phyloP scores from a whole-genome alignment of 257 asterid species.

The Gentiana straminea region DNA sequence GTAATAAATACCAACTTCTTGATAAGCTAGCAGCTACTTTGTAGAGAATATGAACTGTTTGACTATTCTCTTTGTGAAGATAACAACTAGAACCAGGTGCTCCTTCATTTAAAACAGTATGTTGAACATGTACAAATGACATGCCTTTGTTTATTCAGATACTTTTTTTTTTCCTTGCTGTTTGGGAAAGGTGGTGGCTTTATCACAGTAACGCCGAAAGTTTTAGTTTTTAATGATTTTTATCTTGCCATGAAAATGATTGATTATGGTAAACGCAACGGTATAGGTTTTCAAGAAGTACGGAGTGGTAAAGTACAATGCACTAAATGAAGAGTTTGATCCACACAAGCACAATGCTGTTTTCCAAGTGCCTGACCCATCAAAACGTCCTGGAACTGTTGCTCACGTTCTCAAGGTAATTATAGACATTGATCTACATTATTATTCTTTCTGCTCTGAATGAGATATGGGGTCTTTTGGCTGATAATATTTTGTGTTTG shows the following conservation, averaged over 20 bases:
- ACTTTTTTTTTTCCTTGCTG: too few relatives aligned
- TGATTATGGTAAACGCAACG: background rate
- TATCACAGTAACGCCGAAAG: background rate
- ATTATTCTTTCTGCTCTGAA: too few relatives aligned
- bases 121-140: too few relatives aligned
- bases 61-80: too few relatives aligned
- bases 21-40: too few relatives aligned
- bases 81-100: too few relatives aligned
- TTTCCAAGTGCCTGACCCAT: constrained; percentile 88
- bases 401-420: constrained; percentile 85
- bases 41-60: too few relatives aligned
- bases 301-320: constrained; percentile 64
- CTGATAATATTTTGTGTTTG: background rate
- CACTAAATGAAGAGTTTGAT: constrained; percentile 68
- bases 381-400: constrained; percentile 64
- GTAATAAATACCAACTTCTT: too few relatives aligned
- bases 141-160: too few relatives aligned
- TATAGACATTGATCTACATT: background rate
- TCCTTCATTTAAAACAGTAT: too few relatives aligned
- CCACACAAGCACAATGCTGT: constrained; percentile 92
- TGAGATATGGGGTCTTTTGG: background rate
- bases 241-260: background rate
- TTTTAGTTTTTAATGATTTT: background rate
- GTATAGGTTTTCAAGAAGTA: constrained; percentile 70
- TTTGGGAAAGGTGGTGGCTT: background rate